Conservation (phyloP, 2,329 filamentous ascomycete genomes). For the Ceratocystis papillata region DNA sequence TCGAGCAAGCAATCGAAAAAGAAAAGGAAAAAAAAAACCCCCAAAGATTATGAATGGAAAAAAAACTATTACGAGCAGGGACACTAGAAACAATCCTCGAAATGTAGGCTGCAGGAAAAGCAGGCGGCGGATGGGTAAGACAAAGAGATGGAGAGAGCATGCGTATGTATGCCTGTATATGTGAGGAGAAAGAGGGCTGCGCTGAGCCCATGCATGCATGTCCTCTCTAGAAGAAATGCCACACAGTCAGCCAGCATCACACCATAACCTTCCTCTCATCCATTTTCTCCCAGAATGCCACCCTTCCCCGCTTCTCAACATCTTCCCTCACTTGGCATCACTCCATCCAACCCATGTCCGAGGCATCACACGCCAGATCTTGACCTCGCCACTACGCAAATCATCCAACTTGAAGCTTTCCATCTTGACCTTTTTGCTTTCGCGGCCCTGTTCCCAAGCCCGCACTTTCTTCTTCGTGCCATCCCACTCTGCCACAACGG, state of each 20-base stretch:
- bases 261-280: background rate
- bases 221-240: background rate
- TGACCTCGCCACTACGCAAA: conserved; percentile 83
- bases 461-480: conserved; percentile 96
- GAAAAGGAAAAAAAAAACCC: background rate
- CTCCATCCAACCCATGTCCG: conserved; percentile 89
- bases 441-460: conserved; percentile 88
- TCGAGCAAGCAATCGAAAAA: background rate
- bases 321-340: conserved; percentile 18
- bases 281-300: background rate
- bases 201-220: background rate
- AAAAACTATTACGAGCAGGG: background rate
- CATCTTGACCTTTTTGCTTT: conserved; percentile 84
- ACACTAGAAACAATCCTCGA: background rate
- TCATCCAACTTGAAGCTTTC: conserved; percentile 94
- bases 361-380: conserved; percentile 93
- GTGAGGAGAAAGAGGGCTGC: too few relatives aligned
- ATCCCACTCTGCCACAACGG: conserved; percentile 90
- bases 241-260: background rate
- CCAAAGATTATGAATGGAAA: background rate
- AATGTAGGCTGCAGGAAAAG: background rate
- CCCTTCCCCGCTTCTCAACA: background rate
- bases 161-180: too few relatives aligned
- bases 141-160: too few relatives aligned
- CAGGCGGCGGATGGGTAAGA: too few relatives aligned